Conservation (phyloP, 176 grass and related monocot species). For the Oryza rufipogon region DNA sequence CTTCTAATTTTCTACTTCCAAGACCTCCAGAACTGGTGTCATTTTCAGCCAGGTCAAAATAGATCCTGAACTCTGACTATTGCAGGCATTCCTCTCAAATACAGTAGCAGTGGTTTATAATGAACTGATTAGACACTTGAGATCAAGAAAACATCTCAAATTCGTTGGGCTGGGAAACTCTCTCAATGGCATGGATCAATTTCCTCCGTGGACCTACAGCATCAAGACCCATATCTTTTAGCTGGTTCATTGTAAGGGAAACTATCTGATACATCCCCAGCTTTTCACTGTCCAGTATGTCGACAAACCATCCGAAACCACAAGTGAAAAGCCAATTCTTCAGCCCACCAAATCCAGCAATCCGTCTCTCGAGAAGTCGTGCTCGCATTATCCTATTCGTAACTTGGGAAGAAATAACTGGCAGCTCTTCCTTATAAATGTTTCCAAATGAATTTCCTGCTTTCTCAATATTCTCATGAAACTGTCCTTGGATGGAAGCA, state of each 20-base stretch:
- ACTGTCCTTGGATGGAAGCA: constrained; percentile 19
- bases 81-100: background rate
- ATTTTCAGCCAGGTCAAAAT: background rate
- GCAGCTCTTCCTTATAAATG: constrained; percentile 3
- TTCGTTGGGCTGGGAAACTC: constrained; percentile 22
- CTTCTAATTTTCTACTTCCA: background rate
- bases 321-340: constrained; percentile 56
- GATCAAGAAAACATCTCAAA: constrained; percentile 47
- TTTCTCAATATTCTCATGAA: constrained; percentile 4
- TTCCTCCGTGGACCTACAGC: constrained; percentile 71
- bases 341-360: constrained; percentile 53
- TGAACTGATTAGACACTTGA: background rate
- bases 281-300: constrained; percentile 45
- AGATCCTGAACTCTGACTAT: background rate
- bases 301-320: constrained; percentile 49
- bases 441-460: background rate
- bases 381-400: constrained; percentile 49
- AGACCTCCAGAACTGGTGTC: background rate
- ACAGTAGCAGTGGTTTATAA: constrained; percentile 8
- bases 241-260: constrained; percentile 57
- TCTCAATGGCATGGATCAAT: constrained; percentile 58
- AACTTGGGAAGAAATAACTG: constrained; percentile 44
- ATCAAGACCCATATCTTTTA: constrained; percentile 60
- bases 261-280: constrained; percentile 51
- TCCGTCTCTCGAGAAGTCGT: constrained; percentile 39